A percentile compares a stretch with the other conserved stretches of the same genome.
These are phyloP conservation scores for Candida tibetensis DNA, from an alignment of 805 yeast genomes.

Conservation along the genomic window DNA sequence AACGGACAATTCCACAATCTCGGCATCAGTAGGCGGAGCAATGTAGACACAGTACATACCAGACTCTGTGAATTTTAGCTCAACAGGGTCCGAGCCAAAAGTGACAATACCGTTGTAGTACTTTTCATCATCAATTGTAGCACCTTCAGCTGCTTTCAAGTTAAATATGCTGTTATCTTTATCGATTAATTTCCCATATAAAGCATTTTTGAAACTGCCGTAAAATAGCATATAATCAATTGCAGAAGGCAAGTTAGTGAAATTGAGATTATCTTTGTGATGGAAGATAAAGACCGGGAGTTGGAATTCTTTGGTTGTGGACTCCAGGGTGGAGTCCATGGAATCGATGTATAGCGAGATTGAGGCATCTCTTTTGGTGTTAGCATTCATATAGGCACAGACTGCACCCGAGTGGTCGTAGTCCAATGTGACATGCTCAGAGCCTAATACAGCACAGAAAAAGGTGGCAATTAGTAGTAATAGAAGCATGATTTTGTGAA, in stretches of 20 bases:
- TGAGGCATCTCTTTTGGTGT: slow-evolving; percentile 4
- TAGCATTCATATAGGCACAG: slow-evolving; percentile 3
- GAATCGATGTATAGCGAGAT: slow-evolving; percentile 12
- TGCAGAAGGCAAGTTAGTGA: slow-evolving; percentile 17
- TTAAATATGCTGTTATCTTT: slow-evolving; percentile 14
- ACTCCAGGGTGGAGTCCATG: slow-evolving; percentile 3
- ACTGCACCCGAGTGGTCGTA: slow-evolving; percentile 2
- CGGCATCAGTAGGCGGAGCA: slow-evolving; percentile 20
- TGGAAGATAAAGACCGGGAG: slow-evolving; percentile 26
- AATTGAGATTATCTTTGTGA: slow-evolving; percentile 20
- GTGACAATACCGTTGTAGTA: slow-evolving; percentile 10
- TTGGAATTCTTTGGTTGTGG: slow-evolving; percentile 9
- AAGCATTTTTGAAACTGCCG: slow-evolving; percentile 4
- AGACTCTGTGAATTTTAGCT: slow-evolving; percentile 16
- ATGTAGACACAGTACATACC: slow-evolving; percentile 33
- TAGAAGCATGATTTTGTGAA: too few relatives aligned
- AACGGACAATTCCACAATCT: slow-evolving; percentile 9
- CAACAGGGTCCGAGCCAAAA: slow-evolving; percentile 7
- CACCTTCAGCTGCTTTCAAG: slow-evolving; percentile 6
- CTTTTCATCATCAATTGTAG: slow-evolving; percentile 6
- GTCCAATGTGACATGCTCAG: too few relatives aligned
- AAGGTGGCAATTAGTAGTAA: too few relatives aligned
- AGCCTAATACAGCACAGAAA: too few relatives aligned
- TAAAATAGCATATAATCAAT: slow-evolving; percentile 11
- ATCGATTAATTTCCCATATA: slow-evolving; percentile 12